These are phyloP conservation scores for Zasmidium angulare DNA, from an alignment of 2,329 filamentous ascomycete genomes.

Conservation along the genomic window DNA sequence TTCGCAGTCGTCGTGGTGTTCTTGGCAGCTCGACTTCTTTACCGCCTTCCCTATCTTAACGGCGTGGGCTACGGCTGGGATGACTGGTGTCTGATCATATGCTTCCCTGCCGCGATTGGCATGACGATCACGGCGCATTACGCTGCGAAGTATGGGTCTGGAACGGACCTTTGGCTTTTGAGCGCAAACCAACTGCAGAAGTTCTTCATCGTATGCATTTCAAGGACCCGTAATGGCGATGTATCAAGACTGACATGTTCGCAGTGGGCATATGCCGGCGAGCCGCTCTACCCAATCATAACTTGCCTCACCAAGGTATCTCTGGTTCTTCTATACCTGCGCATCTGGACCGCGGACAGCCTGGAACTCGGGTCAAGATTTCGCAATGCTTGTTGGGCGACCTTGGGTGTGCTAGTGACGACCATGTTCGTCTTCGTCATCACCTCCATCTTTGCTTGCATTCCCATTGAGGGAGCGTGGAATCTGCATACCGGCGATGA, in stretches of 20 bases:
- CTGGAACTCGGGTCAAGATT: conserved; percentile 3
- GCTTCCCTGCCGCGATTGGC: conserved; percentile 2
- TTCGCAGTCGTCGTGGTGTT: conserved; percentile 7
- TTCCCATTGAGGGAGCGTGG: conserved; percentile 14
- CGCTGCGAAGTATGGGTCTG: conserved; percentile 5
- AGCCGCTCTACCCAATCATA: conserved; percentile 15
- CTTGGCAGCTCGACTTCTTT: conserved; percentile 1
- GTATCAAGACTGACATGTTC: background rate
- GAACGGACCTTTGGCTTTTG: conserved; percentile 4
- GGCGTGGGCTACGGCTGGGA: conserved; percentile 10
- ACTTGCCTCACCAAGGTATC: conserved; percentile 15
- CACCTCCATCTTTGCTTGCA: conserved; percentile 12
- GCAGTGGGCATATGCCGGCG: conserved; percentile 16
- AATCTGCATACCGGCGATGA: conserved; percentile 6
- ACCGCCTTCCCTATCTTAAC: conserved; percentile 4
- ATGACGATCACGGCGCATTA: conserved; percentile 6
- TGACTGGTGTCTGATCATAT: conserved; percentile 3
- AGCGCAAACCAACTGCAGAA: background rate
- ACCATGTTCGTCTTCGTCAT: conserved; percentile 9
- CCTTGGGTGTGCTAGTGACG: conserved; percentile 1
- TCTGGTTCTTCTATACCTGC: conserved; percentile 18
- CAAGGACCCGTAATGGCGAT: background rate
- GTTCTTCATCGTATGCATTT: conserved; percentile 1
- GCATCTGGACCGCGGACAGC: conserved; percentile 9
- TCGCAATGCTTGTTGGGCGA: conserved; percentile 10